A percentile compares a stretch with the other conserved stretches of the same genome.
These are phyloP conservation scores for Coccomyxa sp. DNA, from an alignment of 139 green algal species.

Conservation along the genomic window DNA sequence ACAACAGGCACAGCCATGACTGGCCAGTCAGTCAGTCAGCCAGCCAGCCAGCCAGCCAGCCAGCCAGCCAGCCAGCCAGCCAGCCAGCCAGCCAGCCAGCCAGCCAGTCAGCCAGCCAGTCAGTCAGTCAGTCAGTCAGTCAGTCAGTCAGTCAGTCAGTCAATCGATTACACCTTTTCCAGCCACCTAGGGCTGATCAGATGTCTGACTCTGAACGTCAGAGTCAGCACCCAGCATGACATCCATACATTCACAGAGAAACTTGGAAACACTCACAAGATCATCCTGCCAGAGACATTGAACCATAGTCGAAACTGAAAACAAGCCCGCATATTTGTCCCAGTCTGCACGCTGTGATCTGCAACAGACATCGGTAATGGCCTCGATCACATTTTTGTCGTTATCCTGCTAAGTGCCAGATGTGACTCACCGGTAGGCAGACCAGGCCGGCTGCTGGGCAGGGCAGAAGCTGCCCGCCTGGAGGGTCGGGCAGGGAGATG, in stretches of 20 bases:
- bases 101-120: too few relatives aligned
- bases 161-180: background rate
- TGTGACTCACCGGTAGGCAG: background rate
- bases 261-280: too few relatives aligned
- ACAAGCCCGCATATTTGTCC: background rate
- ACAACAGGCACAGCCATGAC: background rate
- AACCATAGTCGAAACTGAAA: too few relatives aligned
- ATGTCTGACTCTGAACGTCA: too few relatives aligned
- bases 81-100: too few relatives aligned
- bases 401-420: background rate
- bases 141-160: too few relatives aligned
- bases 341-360: background rate
- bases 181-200: background rate
- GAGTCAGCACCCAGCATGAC: too few relatives aligned
- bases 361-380: too few relatives aligned
- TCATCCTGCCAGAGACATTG: too few relatives aligned
- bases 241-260: too few relatives aligned
- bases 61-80: too few relatives aligned
- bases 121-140: too few relatives aligned
- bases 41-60: background rate
- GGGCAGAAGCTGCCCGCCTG: slow-evolving; percentile 3
- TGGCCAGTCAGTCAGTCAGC: background rate
- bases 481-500: background rate
- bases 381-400: background rate
- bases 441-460: background rate